Percentiles rank a stretch among this genome's conserved stretches.
Conservation (phyloP, 179 eudicot genomes). For the Beta lomatogona region DNA sequence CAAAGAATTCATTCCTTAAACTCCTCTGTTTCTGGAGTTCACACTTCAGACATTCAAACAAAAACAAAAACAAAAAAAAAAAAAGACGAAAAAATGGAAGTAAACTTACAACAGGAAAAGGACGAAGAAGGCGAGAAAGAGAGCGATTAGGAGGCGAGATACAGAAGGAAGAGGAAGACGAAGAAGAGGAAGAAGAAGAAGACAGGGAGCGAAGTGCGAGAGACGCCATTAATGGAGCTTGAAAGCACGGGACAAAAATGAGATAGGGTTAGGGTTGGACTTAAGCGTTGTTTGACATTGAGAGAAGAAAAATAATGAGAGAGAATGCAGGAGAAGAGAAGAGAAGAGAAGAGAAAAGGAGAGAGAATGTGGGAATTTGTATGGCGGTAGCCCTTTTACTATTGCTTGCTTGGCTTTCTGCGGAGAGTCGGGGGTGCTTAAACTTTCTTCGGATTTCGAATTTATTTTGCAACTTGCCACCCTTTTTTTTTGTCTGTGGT, state of each 20-base stretch:
- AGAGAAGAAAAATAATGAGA: background rate
- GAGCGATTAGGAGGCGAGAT: background rate
- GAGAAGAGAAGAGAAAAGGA: background rate
- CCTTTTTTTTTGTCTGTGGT: too few relatives aligned
- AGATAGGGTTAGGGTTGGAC: conserved; percentile 30
- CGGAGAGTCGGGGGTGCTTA: background rate
- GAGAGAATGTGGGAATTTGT: background rate
- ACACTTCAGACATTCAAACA: background rate
- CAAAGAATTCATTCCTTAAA: too few relatives aligned
- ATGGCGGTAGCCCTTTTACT: background rate
- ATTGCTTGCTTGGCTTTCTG: too few relatives aligned
- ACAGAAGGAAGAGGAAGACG: background rate
- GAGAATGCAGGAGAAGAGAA: background rate
- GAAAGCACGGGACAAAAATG: background rate
- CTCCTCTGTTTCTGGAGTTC: background rate
- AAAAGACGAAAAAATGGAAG: background rate
- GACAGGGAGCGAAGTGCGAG: background rate
- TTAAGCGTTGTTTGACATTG: background rate
- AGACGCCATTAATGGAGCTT: conserved; percentile 7
- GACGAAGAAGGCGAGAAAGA: background rate
- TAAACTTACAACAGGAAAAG: conserved; percentile 10
- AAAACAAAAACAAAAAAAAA: background rate
- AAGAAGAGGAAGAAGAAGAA: background rate
- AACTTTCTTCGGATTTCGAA: background rate
- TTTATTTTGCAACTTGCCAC: background rate